Evolutionary conservation across 768 basidiomycete genomes (phyloP).

Genomic region (Auricularia sp.): DNA sequence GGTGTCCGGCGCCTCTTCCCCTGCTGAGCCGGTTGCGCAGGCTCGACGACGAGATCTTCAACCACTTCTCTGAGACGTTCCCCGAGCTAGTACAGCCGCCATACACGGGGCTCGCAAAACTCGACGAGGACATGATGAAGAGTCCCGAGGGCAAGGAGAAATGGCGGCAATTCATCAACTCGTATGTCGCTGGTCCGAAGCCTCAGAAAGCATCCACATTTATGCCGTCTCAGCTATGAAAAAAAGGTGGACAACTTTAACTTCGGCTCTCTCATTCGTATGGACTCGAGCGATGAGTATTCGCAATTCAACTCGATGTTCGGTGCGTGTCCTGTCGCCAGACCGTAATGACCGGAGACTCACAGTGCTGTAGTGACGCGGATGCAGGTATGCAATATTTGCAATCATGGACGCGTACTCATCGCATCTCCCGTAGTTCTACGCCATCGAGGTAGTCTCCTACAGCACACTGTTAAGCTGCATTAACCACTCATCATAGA

Average conservation of each 20-base stretch:
- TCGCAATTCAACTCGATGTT: constrained; percentile 90
- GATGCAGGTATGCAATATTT: constrained; percentile 44
- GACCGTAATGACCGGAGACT: background rate
- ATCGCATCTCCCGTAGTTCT: constrained; percentile 51
- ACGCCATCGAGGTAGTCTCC: constrained; percentile 69
- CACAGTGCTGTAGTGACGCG: constrained; percentile 41
- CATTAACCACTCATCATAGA: constrained; percentile 34
- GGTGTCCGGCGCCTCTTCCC: constrained; percentile 8
- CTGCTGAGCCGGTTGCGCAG: constrained; percentile 25
- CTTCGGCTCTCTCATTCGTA: constrained; percentile 90
- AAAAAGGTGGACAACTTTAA: constrained; percentile 88
- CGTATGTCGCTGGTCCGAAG: constrained; percentile 31
- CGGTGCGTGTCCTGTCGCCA: constrained; percentile 37
- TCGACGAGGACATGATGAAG: constrained; percentile 94
- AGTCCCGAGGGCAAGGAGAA: constrained; percentile 73
- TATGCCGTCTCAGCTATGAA: constrained; percentile 53
- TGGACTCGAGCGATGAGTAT: constrained; percentile 71
- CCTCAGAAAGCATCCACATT: background rate
- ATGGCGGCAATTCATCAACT: constrained; percentile 82
- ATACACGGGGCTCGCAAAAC: constrained; percentile 34
- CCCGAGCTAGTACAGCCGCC: constrained; percentile 52
- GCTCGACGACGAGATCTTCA: constrained; percentile 85
- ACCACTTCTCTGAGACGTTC: constrained; percentile 65
- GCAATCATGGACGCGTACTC: background rate
- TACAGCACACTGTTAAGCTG: background rate